Evolutionary conservation across 2,329 filamentous ascomycete genomes (phyloP).

Genomic region (Didymella pinodella): DNA sequence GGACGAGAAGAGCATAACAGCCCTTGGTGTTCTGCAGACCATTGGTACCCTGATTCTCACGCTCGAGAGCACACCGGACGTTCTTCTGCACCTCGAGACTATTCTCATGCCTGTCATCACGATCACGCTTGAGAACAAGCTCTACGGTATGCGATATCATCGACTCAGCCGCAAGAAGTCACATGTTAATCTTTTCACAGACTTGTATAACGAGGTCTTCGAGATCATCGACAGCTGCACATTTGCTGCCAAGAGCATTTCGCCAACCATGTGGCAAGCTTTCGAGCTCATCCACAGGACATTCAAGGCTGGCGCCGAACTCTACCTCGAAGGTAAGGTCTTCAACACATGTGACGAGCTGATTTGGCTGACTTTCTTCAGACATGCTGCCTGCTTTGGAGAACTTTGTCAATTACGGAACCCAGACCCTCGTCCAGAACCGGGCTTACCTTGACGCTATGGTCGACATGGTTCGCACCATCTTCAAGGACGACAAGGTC

Average conservation of each 20-base stretch:
- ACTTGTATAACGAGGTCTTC: constrained; percentile 97
- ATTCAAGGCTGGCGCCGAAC: constrained; percentile 95
- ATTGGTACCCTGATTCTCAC: constrained; percentile 97
- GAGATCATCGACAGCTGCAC: constrained; percentile 99
- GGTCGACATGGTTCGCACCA: constrained; percentile 92
- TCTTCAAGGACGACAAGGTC: constrained; percentile 92
- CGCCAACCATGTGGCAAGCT: constrained; percentile 96
- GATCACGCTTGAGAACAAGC: constrained; percentile 95
- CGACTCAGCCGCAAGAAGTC: not conserved
- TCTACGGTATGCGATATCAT: constrained; percentile 71
- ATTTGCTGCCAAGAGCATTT: constrained; percentile 95
- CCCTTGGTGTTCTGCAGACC: constrained; percentile 93
- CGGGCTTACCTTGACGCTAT: constrained; percentile 87
- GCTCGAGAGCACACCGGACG: constrained; percentile 94
- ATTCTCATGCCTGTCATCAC: constrained; percentile 97
- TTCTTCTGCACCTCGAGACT: constrained; percentile 90
- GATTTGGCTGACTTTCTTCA: constrained; percentile 30
- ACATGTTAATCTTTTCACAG: constrained; percentile 53
- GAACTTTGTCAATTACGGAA: constrained; percentile 96
- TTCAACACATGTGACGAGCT: not conserved
- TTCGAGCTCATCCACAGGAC: constrained; percentile 97
- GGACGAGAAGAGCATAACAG: constrained; percentile 98
- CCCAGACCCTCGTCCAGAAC: constrained; percentile 79
- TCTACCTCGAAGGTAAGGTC: constrained; percentile 78
- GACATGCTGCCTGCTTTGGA: constrained; percentile 98